Evolutionary conservation across 768 basidiomycete species (phyloP), one percentile per base, ranked within the genome.

Genomic region (Suillus cothurnatus): DNA sequence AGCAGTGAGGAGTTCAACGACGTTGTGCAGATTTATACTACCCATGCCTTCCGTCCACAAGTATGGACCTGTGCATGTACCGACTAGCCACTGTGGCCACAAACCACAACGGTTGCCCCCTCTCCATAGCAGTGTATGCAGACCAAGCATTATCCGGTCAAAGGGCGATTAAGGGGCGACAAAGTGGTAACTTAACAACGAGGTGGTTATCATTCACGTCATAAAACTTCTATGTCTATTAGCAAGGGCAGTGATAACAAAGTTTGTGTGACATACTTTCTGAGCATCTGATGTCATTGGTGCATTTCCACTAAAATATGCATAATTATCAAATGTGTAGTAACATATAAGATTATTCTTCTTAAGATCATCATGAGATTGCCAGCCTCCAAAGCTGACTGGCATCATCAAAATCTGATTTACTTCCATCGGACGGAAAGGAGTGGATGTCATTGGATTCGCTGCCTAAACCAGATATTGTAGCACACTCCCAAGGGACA

Each of bases 401-500:
- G 2, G 77, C 72, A 36, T 69, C 73, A 43, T 78, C 71, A 43
- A 68, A 70, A 60, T 77, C 69, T 1, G 76, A 67, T 53, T 68
- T 74, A 45, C 68, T 67, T 31, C 69, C 67, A 64, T 77, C 71
- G 9, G 77, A 73, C 8, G 66, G 68, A 8, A 77, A 70, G 61
- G 74, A 77, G 61, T 81, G 75, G 4, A 84, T 71, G 49, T 84
- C 80, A 17, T 79, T 80, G 23, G 81, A 81, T 63, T 77, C 76
- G 17, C 79, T 75, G 8, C 79, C 91, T 92, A 59, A 9, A 65
- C 36, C 55, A 21, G 23, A n/a, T 6, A 34, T 58, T 55, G 65
- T 39, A 39, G 61, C 47, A 68, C 38, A 45, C 39, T 31, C 63
- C 32, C 26, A 2, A 55, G 23, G 28, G 17, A 8, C 26, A 50